Conservation (phyloP, 2,329 filamentous ascomycete species). For the Aspergillus persii region DNA sequence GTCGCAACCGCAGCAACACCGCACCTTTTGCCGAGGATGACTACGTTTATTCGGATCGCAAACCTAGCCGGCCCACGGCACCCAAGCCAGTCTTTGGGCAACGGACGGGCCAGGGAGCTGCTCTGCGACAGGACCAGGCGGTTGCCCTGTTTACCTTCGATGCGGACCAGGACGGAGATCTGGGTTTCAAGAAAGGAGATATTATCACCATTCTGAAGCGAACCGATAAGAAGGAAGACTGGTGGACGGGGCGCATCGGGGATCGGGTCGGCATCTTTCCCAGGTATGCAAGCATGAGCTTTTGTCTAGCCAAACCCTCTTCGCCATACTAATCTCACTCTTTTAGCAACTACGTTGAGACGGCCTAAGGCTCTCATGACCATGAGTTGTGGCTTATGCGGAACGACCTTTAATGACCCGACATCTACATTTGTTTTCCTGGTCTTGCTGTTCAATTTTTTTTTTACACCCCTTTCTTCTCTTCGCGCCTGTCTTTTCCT, state of each 20-base stretch:
- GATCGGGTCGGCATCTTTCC: conserved; percentile 88
- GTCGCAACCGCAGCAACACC: conserved; percentile 38
- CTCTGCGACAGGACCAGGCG: conserved; percentile 67
- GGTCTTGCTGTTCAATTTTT: not conserved
- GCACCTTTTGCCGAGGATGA: conserved; percentile 42
- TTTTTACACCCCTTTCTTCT: not conserved
- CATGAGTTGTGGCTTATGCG: conserved; percentile 19
- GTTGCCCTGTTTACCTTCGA: conserved; percentile 93
- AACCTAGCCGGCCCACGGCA: conserved; percentile 75
- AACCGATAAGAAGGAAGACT: conserved; percentile 90
- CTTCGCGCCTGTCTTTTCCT: not conserved
- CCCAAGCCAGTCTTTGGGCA: conserved; percentile 80
- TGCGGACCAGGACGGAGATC: conserved; percentile 84
- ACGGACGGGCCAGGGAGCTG: conserved; percentile 39
- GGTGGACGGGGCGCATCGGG: conserved; percentile 95
- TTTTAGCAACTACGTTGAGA: conserved; percentile 38
- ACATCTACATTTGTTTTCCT: not conserved
- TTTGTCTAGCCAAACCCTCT: not conserved
- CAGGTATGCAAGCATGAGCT: conserved; percentile 51
- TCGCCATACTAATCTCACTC: conserved; percentile 10
- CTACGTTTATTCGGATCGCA: conserved; percentile 57
- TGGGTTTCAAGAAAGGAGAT: conserved; percentile 97
- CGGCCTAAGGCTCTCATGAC: conserved; percentile 21
- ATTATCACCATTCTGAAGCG: conserved; percentile 92
- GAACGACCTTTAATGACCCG: conserved; percentile 24